phyloP scores from a whole-genome alignment of 1,284 basidiomycete species.

The Apiotrichum porosum region DNA sequence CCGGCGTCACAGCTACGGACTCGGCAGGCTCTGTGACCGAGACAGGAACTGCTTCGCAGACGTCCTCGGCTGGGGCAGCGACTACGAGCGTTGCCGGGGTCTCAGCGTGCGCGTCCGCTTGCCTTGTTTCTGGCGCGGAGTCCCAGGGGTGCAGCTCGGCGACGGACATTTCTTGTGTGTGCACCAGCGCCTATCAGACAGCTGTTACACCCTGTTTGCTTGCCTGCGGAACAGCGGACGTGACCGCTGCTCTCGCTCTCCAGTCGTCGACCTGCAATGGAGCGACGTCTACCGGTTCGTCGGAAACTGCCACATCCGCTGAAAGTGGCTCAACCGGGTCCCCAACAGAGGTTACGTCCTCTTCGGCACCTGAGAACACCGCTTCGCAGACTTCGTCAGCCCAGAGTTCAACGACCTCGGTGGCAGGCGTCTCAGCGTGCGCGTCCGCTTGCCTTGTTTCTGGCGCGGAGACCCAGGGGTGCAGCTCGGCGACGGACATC shows the following conservation, averaged over 20 bases:
- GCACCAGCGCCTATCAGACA: not conserved
- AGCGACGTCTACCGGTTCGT: too few relatives aligned
- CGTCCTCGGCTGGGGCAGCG: not conserved
- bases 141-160: not conserved
- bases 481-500: not conserved
- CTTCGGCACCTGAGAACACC: not conserved
- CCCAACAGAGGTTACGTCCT: too few relatives aligned
- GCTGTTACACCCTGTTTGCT: not conserved
- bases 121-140: too few relatives aligned
- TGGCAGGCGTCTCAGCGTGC: not conserved
- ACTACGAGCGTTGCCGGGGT: not conserved
- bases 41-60: not conserved
- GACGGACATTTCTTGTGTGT: constrained; percentile 2
- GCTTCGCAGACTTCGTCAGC: not conserved
- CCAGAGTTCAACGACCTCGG: not conserved
- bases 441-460: not conserved
- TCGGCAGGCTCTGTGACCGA: not conserved
- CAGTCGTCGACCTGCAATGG: not conserved
- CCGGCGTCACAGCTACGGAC: not conserved
- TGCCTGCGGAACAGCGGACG: not conserved
- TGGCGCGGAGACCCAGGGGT: too few relatives aligned
- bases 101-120: not conserved
- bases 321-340: not conserved
- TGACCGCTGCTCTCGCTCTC: constrained; percentile 1
- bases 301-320: too few relatives aligned